Evolutionary conservation across 305 asterid genomes (phyloP).

Genomic region (Fraxinus ornus): DNA sequence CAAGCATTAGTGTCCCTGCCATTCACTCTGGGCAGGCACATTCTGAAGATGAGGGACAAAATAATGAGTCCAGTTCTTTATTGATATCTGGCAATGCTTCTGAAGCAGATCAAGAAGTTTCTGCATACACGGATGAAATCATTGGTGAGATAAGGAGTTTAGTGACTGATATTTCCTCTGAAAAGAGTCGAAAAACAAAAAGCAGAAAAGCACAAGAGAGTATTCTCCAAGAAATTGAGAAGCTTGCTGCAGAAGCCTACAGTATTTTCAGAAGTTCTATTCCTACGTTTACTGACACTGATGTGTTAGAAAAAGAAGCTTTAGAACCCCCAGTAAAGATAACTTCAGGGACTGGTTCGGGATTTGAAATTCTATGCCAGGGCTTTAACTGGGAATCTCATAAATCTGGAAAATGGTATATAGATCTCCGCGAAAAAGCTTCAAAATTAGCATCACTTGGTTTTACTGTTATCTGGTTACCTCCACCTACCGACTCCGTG

Average conservation of each 20-base stretch:
- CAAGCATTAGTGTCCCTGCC: constrained; percentile 32
- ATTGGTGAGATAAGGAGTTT: constrained; percentile 69
- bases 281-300: constrained; percentile 46
- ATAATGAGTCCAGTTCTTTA: constrained; percentile 28
- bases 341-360: constrained; percentile 85
- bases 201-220: constrained; percentile 63
- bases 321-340: constrained; percentile 42
- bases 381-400: constrained; percentile 98
- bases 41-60: constrained; percentile 29
- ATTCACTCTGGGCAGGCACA: constrained; percentile 25
- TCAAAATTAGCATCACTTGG: constrained; percentile 72
- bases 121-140: constrained; percentile 61
- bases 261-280: constrained; percentile 69
- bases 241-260: constrained; percentile 98
- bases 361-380: constrained; percentile 84
- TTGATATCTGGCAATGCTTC: constrained; percentile 31
- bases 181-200: constrained; percentile 54
- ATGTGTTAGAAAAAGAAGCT: constrained; percentile 39
- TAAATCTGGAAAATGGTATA: constrained; percentile 88
- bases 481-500: constrained; percentile 96
- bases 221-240: constrained; percentile 96
- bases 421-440: constrained; percentile 70
- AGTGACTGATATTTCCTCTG: constrained; percentile 68
- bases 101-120: constrained; percentile 35
- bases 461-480: constrained; percentile 87